These are phyloP conservation scores for Poa annua DNA, from an alignment of 176 grass and related monocot species.

Conservation along the genomic window DNA sequence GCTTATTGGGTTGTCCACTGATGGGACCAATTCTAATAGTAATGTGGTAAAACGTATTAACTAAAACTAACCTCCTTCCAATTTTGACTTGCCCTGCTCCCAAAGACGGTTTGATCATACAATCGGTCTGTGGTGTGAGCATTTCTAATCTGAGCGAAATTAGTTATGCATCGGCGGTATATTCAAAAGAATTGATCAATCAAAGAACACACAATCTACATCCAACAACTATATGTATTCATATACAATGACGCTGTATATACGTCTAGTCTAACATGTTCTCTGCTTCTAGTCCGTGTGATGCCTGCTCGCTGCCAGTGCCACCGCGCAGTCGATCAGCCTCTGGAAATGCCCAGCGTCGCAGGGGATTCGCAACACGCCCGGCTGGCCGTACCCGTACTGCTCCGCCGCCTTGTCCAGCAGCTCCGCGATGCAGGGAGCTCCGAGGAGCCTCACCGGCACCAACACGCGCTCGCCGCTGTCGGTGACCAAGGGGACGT, in stretches of 20 bases:
- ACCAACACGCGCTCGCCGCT: constrained; percentile 56
- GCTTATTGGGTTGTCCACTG: no score
- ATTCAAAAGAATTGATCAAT: no score
- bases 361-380: constrained; percentile 62
- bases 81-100: no score
- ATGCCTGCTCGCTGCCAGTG: no score
- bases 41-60: no score
- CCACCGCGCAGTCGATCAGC: constrained; percentile 24
- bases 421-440: constrained; percentile 54
- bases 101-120: no score
- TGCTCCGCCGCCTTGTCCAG: constrained; percentile 52
- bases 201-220: background rate
- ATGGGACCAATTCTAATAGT: no score
- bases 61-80: no score
- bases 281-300: background rate
- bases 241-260: background rate
- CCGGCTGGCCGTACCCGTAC: constrained; percentile 56
- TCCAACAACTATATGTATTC: background rate
- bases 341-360: constrained; percentile 36
- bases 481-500: constrained; percentile 47
- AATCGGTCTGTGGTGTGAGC: no score
- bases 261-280: background rate
- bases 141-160: no score
- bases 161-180: no score
- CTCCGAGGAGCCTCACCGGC: constrained; percentile 46